phyloP scores from a whole-genome alignment of 2,329 filamentous ascomycete genomes.

The Pseudocercospora musae region DNA sequence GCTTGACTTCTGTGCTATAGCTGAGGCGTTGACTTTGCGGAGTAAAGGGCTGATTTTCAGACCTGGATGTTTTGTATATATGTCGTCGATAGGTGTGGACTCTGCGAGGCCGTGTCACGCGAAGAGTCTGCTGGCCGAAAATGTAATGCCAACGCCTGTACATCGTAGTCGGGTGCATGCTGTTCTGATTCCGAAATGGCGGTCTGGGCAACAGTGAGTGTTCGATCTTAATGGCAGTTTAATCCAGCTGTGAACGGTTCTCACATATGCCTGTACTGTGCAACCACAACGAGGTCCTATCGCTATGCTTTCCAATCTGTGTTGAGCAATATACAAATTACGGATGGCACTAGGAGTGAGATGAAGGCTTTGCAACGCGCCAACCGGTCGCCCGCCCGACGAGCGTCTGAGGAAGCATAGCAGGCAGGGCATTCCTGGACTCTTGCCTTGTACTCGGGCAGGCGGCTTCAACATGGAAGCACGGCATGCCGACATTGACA shows the following conservation, averaged over 20 bases:
- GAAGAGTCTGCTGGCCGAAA: neutral
- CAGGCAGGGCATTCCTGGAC: neutral
- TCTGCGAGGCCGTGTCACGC: neutral
- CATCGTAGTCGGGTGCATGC: neutral
- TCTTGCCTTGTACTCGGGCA: neutral
- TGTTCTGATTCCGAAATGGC: neutral
- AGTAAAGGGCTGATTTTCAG: neutral
- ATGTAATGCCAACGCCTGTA: neutral
- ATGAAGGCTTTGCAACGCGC: neutral
- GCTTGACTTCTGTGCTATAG: neutral
- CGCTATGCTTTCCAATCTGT: neutral
- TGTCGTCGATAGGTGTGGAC: neutral
- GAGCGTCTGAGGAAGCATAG: neutral
- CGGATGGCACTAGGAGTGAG: neutral
- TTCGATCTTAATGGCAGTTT: neutral
- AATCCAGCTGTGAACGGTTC: neutral
- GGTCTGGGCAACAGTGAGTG: neutral
- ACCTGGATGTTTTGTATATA: neutral
- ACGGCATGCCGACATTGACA: neutral
- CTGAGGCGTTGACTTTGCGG: neutral
- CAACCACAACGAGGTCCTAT: neutral
- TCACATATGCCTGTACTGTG: neutral
- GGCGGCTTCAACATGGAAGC: neutral
- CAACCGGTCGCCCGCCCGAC: neutral
- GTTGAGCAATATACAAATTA: neutral